A percentile compares a stretch with the other conserved stretches of the same genome.
phyloP scores from a whole-genome alignment of 768 basidiomycete species.

The Stropharia rugosoannulata region DNA sequence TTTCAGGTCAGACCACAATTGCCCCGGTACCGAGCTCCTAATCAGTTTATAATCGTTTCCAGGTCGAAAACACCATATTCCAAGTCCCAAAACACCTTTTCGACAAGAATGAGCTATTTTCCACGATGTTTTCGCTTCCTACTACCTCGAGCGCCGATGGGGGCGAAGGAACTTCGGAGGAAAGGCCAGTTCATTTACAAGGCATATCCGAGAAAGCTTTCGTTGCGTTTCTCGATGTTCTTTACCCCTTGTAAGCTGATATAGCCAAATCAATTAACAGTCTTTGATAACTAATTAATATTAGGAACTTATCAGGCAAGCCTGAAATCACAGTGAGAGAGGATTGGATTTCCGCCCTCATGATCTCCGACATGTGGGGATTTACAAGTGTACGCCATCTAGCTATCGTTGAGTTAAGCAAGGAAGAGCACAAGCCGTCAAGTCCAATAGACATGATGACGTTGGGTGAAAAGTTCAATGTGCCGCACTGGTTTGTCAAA shows the following conservation, averaged over 20 bases:
- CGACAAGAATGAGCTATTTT: conserved; percentile 1
- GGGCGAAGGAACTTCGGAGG: conserved; percentile 11
- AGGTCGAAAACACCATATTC: conserved; percentile 14
- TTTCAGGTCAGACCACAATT: not conserved
- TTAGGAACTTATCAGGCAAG: not conserved
- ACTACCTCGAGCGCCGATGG: not conserved
- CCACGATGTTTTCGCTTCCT: conserved; percentile 4
- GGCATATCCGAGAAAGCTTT: conserved; percentile 15
- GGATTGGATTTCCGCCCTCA: conserved; percentile 13
- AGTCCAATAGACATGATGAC: conserved; percentile 25
- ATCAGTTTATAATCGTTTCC: not conserved
- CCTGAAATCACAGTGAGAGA: not conserved
- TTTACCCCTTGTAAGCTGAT: conserved; percentile 16
- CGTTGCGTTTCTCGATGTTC: conserved; percentile 11
- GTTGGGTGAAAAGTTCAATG: conserved; percentile 27
- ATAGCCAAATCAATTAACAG: not conserved
- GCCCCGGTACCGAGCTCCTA: not conserved
- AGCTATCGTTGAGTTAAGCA: conserved; percentile 18
- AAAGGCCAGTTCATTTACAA: conserved; percentile 14
- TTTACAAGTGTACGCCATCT: conserved; percentile 9
- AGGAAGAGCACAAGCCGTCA: conserved; percentile 12
- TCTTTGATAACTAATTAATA: not conserved
- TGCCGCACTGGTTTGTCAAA: conserved; percentile 31
- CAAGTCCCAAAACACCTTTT: conserved; percentile 12
- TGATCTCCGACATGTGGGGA: conserved; percentile 14